Percentiles rank a stretch among this genome's conserved stretches.
Conservation (phyloP, 2,329 filamentous ascomycete genomes). For the Stachybotrys echinatus region DNA sequence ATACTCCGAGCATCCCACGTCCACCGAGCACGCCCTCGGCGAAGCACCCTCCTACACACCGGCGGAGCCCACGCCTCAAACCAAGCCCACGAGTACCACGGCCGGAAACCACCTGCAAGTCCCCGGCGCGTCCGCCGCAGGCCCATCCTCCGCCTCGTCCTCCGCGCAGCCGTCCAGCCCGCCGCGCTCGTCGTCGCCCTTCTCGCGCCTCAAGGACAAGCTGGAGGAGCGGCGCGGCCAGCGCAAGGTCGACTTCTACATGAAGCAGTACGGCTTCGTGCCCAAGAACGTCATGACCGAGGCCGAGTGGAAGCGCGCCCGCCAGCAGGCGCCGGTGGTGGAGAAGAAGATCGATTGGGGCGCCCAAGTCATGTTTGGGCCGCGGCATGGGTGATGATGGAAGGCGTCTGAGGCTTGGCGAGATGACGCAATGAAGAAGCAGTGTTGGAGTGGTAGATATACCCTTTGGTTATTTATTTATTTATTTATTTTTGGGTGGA, state of each 20-base stretch:
- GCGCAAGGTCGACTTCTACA: slow-evolving; percentile 10
- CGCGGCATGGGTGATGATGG: too few relatives aligned
- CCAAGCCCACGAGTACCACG: too few relatives aligned
- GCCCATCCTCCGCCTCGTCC: too few relatives aligned
- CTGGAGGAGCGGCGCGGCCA: neutral
- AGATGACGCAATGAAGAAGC: too few relatives aligned
- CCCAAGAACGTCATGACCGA: slow-evolving; percentile 12
- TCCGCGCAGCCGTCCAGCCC: neutral
- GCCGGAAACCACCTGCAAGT: too few relatives aligned
- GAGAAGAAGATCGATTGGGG: slow-evolving; percentile 2
- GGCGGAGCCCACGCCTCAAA: neutral
- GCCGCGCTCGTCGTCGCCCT: neutral
- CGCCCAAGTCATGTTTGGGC: neutral
- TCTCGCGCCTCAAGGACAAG: neutral
- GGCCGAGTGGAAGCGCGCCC: slow-evolving; percentile 8
- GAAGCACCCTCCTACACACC: neutral
- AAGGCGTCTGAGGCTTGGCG: too few relatives aligned
- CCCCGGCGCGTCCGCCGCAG: too few relatives aligned
- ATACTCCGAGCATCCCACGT: neutral
- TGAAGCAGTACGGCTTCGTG: slow-evolving; percentile 12
- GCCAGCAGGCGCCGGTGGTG: slow-evolving; percentile 6
- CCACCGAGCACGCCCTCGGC: neutral
- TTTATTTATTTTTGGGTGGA: too few relatives aligned
- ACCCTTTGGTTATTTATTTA: too few relatives aligned
- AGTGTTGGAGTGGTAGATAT: too few relatives aligned